phyloP scores from a whole-genome alignment of 208 protist species.

The Naegleria lovaniensis region DNA sequence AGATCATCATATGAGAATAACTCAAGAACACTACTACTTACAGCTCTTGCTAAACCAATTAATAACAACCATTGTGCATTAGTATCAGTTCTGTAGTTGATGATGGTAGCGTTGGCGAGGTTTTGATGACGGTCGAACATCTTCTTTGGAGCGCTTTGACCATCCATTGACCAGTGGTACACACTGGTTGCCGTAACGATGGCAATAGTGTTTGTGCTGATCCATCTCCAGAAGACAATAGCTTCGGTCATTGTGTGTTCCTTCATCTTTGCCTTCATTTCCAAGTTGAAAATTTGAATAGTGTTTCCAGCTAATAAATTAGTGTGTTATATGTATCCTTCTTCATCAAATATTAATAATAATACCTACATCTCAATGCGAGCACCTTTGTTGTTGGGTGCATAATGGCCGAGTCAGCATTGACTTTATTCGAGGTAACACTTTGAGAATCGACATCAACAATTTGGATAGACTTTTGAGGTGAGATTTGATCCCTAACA shows the following conservation, averaged over 20 bases:
- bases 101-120: constrained; percentile 79
- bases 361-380: constrained; percentile 75
- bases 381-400: constrained; percentile 92
- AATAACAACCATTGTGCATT: constrained; percentile 91
- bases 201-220: constrained; percentile 84
- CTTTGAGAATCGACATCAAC: constrained; percentile 79
- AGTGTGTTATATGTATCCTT: background rate
- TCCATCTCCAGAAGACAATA: constrained; percentile 95
- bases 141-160: constrained; percentile 77
- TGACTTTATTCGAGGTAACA: constrained; percentile 87
- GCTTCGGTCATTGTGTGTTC: constrained; percentile 76
- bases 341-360: no score
- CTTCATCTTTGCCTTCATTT: constrained; percentile 92
- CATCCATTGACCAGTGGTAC: constrained; percentile 95
- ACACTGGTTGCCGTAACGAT: constrained; percentile 87
- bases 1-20: background rate
- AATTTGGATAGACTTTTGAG: constrained; percentile 67
- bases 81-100: constrained; percentile 89
- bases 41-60: constrained; percentile 69
- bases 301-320: constrained; percentile 47
- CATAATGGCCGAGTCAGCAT: constrained; percentile 96
- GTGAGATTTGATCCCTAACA: constrained; percentile 82
- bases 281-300: constrained; percentile 98
- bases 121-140: constrained; percentile 88
- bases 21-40: background rate